Conservation (phyloP, 345 rosid species). For the Eutrema yunnanense region DNA sequence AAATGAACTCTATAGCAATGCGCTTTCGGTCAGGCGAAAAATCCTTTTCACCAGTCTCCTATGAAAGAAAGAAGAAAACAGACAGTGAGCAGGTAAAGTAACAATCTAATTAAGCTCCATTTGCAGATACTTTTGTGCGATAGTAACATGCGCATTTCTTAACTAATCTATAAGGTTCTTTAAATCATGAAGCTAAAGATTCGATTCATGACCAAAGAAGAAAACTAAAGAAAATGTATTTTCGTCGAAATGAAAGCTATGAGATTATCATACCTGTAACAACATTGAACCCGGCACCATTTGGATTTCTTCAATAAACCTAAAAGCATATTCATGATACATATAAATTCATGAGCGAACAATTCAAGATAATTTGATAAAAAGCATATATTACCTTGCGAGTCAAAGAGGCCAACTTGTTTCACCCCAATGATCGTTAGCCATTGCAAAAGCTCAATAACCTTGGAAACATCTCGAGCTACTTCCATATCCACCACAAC, state of each 20-base stretch:
- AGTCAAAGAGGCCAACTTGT: constrained; percentile 67
- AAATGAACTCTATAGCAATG: constrained; percentile 60
- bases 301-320: constrained; percentile 79
- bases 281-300: constrained; percentile 34
- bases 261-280: constrained; percentile 27
- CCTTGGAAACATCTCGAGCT: constrained; percentile 25
- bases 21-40: constrained; percentile 17
- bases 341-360: background rate
- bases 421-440: constrained; percentile 55
- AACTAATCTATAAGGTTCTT: background rate
- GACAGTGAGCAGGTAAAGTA: background rate
- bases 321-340: constrained; percentile 16
- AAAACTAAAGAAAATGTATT: background rate
- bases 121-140: background rate
- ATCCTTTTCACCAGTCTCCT: constrained; percentile 46
- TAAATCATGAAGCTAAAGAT: background rate
- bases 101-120: background rate
- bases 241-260: background rate
- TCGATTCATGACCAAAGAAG: background rate
- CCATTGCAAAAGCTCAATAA: constrained; percentile 66
- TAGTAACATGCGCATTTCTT: background rate
- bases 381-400: constrained; percentile 45
- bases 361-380: background rate
- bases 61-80: constrained; percentile 1
- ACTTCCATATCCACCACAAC: constrained; percentile 60